Evolutionary conservation across 805 yeast genomes (phyloP).

Genomic region (Millerago galiae): DNA sequence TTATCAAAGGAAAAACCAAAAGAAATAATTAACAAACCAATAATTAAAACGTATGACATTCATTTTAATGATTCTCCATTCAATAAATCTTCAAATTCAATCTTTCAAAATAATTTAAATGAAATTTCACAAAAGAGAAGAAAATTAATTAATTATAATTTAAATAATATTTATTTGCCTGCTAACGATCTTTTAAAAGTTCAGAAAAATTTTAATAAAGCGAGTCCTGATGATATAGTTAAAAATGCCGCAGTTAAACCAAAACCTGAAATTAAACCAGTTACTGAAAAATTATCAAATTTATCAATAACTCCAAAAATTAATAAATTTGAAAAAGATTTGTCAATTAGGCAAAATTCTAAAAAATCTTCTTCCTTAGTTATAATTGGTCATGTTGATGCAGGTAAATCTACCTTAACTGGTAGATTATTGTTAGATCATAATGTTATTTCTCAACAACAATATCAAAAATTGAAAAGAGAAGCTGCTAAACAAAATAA

Average conservation of each 20-base stretch:
- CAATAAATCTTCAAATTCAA: slow-evolving; percentile 1
- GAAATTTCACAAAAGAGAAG: slow-evolving; percentile 8
- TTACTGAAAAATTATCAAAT: slow-evolving; percentile 16
- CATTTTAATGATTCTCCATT: slow-evolving; percentile 7
- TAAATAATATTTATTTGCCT: slow-evolving; percentile 28
- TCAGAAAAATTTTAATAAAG: slow-evolving; percentile 49
- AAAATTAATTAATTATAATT: slow-evolving; percentile 20
- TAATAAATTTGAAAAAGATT: slow-evolving; percentile 24
- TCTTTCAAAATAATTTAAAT: not conserved
- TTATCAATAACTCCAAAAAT: slow-evolving; percentile 15
- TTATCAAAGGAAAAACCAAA: slow-evolving; percentile 1
- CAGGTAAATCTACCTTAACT: slow-evolving; percentile 96
- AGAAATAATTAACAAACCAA: not conserved
- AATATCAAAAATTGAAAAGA: slow-evolving; percentile 90
- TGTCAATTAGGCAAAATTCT: slow-evolving; percentile 31
- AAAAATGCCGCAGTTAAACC: not conserved
- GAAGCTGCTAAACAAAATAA: slow-evolving; percentile 97
- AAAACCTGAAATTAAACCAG: slow-evolving; percentile 12
- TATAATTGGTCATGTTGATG: slow-evolving; percentile 99
- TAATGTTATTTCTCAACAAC: slow-evolving; percentile 96
- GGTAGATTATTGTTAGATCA: slow-evolving; percentile 97
- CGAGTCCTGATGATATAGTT: slow-evolving; percentile 73
- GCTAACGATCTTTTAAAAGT: slow-evolving; percentile 35
- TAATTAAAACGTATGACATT: slow-evolving; percentile 4
- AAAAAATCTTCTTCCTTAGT: slow-evolving; percentile 97